Conservation (phyloP, 1,284 basidiomycete genomes). For the Ustanciosporium gigantosporum region DNA sequence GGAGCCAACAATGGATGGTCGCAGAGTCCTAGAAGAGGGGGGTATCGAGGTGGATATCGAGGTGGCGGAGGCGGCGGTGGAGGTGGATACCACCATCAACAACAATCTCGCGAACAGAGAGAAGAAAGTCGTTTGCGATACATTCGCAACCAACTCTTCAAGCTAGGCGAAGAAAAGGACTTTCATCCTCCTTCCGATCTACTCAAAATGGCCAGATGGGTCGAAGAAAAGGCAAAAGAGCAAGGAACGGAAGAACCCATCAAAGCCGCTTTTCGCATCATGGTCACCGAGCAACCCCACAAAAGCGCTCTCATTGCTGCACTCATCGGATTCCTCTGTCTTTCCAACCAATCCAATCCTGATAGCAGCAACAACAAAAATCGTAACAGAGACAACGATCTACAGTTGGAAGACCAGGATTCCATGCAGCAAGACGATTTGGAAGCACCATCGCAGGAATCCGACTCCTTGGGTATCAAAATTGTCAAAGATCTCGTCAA, state of each 20-base stretch:
- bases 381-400: conserved; percentile 1
- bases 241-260: conserved; percentile 23
- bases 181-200: conserved; percentile 47
- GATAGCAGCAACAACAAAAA: background rate
- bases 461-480: conserved; percentile 37
- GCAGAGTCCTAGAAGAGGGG: conserved; percentile 30
- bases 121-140: conserved; percentile 32
- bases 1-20: conserved; percentile 9
- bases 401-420: conserved; percentile 1
- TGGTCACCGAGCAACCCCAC: conserved; percentile 53
- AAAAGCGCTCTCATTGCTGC: conserved; percentile 51
- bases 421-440: background rate
- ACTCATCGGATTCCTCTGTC: conserved; percentile 51
- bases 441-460: background rate
- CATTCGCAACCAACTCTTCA: conserved; percentile 41
- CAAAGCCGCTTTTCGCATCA: conserved; percentile 44
- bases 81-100: conserved; percentile 6
- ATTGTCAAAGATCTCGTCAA: conserved; percentile 54
- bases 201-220: conserved; percentile 50
- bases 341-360: conserved; percentile 24
- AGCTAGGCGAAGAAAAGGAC: conserved; percentile 43
- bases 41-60: conserved; percentile 15
- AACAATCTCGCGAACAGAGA: conserved; percentile 24
- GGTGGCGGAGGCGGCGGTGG: conserved; percentile 9
- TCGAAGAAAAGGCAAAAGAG: conserved; percentile 37